These are phyloP conservation scores for Allium cepa DNA, from an alignment of 106 monocot genomes.

Conservation along the genomic window DNA sequence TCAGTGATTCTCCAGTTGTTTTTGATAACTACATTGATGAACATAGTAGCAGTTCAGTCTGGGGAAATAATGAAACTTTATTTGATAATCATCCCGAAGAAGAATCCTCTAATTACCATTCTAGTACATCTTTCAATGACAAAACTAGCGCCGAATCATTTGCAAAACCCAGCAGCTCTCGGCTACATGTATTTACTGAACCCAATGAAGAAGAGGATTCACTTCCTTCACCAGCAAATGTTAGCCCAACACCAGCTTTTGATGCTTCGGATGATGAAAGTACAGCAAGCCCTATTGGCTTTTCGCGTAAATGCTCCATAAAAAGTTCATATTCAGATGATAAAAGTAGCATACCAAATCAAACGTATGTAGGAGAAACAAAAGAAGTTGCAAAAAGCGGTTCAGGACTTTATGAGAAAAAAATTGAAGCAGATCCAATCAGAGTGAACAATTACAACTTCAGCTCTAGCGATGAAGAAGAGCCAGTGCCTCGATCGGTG, in stretches of 20 bases:
- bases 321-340: conserved; percentile 9
- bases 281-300: conserved; percentile 17
- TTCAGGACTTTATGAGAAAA: neutral
- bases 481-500: conserved; percentile 6
- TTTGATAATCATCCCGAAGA: conserved; percentile 19
- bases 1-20: conserved; percentile 17
- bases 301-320: conserved; percentile 1
- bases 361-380: neutral
- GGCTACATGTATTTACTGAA: conserved; percentile 10
- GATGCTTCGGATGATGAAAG: conserved; percentile 38
- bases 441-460: conserved; percentile 1
- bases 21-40: conserved; percentile 54
- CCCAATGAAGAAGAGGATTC: neutral
- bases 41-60: conserved; percentile 12
- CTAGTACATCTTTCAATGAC: conserved; percentile 5
- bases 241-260: conserved; percentile 24
- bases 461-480: conserved; percentile 6
- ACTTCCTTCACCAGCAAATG: conserved; percentile 15
- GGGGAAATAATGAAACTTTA: conserved; percentile 10
- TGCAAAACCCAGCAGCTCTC: conserved; percentile 2
- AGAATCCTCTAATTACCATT: conserved; percentile 3
- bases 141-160: conserved; percentile 8
- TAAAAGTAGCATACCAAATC: neutral
- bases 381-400: conserved; percentile 10
- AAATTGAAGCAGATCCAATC: neutral